Conservation (phyloP, 768 basidiomycete genomes). For the Lactarius hengduanensis region DNA sequence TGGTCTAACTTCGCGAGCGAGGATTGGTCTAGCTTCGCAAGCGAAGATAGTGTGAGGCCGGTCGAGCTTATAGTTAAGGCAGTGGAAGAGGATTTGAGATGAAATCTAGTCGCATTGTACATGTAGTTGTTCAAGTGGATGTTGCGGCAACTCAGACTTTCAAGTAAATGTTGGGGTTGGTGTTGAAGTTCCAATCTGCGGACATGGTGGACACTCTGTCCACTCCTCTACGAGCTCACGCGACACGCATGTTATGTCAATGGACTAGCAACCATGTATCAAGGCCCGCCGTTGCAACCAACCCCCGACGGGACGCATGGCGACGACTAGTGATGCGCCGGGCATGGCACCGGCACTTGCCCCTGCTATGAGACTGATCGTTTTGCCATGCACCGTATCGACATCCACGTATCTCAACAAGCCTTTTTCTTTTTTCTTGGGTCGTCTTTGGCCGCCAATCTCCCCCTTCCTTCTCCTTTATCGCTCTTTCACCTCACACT, state of each 20-base stretch:
- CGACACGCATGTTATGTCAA: neutral
- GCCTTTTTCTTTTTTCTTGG: conserved; percentile 28
- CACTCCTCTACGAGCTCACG: neutral
- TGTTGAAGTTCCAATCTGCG: conserved; percentile 15
- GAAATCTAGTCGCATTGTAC: no score
- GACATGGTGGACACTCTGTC: neutral
- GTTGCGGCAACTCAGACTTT: no score
- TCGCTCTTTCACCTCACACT: conserved; percentile 29
- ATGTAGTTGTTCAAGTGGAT: no score
- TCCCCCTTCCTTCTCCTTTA: conserved; percentile 12
- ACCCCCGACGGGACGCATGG: neutral
- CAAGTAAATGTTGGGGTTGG: neutral
- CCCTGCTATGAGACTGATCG: neutral
- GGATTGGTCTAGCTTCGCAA: no score
- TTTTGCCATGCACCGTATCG: neutral
- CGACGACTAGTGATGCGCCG: neutral
- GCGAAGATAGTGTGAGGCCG: no score
- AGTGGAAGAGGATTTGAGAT: no score
- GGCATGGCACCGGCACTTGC: neutral
- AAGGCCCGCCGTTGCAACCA: neutral
- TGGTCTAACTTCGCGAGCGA: no score
- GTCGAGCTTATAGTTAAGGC: no score
- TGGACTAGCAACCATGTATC: neutral
- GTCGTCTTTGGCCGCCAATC: conserved; percentile 28
- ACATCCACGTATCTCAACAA: neutral